A percentile compares a stretch with the other conserved stretches of the same genome.
Evolutionary conservation across 1,284 basidiomycete species (phyloP).

Genomic region (Vanrija sp.): DNA sequence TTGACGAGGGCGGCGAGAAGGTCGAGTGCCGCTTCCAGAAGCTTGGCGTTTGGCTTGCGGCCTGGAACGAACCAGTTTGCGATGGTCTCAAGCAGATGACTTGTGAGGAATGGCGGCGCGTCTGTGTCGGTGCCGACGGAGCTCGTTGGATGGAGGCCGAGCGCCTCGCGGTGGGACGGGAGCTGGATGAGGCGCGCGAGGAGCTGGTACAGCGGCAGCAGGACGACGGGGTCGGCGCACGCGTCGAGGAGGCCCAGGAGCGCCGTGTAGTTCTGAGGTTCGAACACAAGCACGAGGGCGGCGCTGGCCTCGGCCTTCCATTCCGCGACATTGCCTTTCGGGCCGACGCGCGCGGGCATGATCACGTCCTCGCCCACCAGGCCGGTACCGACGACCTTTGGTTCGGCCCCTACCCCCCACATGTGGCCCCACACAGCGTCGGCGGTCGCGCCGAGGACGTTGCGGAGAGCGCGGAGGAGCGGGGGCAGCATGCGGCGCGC

Average conservation of each 20-base stretch:
- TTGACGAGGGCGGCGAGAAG: conserved; percentile 67
- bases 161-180: conserved; percentile 56
- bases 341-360: conserved; percentile 10
- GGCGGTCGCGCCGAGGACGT: conserved; percentile 38
- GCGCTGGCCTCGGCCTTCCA: conserved; percentile 20
- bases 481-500: conserved; percentile 23
- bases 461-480: conserved; percentile 37
- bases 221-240: conserved; percentile 46
- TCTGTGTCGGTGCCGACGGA: neutral
- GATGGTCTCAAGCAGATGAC: conserved; percentile 28
- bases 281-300: conserved; percentile 31
- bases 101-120: conserved; percentile 38
- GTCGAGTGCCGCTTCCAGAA: conserved; percentile 65
- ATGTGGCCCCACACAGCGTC: conserved; percentile 45
- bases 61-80: conserved; percentile 17
- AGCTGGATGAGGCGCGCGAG: conserved; percentile 60
- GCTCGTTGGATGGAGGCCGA: conserved; percentile 33
- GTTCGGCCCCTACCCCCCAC: conserved; percentile 44
- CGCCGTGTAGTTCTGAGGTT: conserved; percentile 30
- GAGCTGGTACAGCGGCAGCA: conserved; percentile 52
- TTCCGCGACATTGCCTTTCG: conserved; percentile 12
- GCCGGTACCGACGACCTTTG: conserved; percentile 39
- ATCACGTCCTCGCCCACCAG: conserved; percentile 27
- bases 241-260: conserved; percentile 27
- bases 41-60: conserved; percentile 51